Percentiles rank a stretch among this genome's conserved stretches.
These are phyloP conservation scores for Phytophthora parvispora DNA, from an alignment of 352 stramenopile species.

Conservation along the genomic window DNA sequence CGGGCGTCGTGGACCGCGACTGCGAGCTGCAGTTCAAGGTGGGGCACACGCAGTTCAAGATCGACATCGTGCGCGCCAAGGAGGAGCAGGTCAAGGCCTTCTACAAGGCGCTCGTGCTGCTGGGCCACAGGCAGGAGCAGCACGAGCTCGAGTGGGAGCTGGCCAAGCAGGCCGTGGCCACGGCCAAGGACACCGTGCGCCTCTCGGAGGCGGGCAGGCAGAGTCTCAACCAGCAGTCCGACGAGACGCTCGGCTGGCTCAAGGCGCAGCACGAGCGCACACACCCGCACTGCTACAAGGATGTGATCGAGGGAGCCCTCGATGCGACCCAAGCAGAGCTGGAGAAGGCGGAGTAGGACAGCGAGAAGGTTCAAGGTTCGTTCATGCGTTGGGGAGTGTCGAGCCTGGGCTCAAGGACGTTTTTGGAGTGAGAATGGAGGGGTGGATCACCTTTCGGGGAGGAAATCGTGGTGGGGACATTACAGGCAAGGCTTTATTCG, in stretches of 20 bases:
- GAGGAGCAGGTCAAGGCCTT: constrained; percentile 37
- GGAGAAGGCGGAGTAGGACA: constrained; percentile 6
- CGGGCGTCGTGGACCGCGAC: constrained; percentile 56
- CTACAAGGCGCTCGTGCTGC: constrained; percentile 54
- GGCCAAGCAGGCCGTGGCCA: constrained; percentile 28
- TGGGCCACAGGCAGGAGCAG: constrained; percentile 43
- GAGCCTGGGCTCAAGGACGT: not conserved
- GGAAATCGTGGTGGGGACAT: no score
- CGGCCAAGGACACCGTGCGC: constrained; percentile 41
- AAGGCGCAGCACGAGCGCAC: constrained; percentile 40
- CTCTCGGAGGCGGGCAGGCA: constrained; percentile 41
- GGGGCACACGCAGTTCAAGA: constrained; percentile 31
- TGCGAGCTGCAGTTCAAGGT: constrained; percentile 55
- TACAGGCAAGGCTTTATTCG: not conserved
- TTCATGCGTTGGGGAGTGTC: no score
- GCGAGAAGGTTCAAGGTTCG: not conserved
- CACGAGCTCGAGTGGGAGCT: constrained; percentile 52
- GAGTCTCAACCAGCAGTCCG: constrained; percentile 50
- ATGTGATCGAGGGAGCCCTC: constrained; percentile 38
- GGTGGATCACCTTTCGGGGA: not conserved
- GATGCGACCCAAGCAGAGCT: constrained; percentile 11
- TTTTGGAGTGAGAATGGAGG: not conserved
- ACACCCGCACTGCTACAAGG: constrained; percentile 49
- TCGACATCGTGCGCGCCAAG: constrained; percentile 43
- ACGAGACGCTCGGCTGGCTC: constrained; percentile 50